Percentiles rank a stretch among this genome's conserved stretches.
These are phyloP conservation scores for Antrodiella citrinella DNA, from an alignment of 768 basidiomycete species.

Conservation along the genomic window DNA sequence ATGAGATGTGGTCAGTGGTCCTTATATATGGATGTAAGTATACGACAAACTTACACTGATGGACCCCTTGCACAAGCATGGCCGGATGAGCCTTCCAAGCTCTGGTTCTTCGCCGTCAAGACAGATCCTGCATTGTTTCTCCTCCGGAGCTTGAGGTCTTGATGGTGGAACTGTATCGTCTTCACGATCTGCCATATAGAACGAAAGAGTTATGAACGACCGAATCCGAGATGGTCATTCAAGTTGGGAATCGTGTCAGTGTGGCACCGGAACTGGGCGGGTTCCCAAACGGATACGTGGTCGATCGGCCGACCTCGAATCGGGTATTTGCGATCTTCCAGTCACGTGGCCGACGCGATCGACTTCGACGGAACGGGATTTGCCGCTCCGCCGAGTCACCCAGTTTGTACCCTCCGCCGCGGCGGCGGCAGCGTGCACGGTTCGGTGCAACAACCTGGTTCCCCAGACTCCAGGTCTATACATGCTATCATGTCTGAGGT, in stretches of 20 bases:
- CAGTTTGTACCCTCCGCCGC: too few species aligned
- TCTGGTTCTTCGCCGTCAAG: conserved; percentile 58
- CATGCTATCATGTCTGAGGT: not conserved
- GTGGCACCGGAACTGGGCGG: too few species aligned
- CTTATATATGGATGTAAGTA: not conserved
- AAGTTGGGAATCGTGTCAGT: too few species aligned
- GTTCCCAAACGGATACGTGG: too few species aligned
- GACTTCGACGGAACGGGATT: too few species aligned
- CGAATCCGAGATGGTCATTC: not conserved
- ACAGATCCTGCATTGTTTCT: conserved; percentile 81
- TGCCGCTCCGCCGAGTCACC: too few species aligned
- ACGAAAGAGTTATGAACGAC: not conserved
- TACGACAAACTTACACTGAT: conserved; percentile 45
- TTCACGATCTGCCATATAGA: not conserved
- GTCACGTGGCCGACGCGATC: too few species aligned
- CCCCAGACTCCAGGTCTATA: too few species aligned
- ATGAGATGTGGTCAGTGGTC: conserved; percentile 12
- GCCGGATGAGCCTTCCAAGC: conserved; percentile 73
- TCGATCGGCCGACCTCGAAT: too few species aligned
- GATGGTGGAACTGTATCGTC: not conserved
- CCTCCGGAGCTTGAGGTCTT: conserved; percentile 15
- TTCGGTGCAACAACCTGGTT: too few species aligned
- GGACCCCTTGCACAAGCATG: conserved; percentile 73
- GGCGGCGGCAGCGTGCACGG: too few species aligned
- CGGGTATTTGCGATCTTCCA: too few species aligned